These are phyloP conservation scores for Elongisporangium undulatum DNA, from an alignment of 352 stramenopile genomes.

Conservation along the genomic window DNA sequence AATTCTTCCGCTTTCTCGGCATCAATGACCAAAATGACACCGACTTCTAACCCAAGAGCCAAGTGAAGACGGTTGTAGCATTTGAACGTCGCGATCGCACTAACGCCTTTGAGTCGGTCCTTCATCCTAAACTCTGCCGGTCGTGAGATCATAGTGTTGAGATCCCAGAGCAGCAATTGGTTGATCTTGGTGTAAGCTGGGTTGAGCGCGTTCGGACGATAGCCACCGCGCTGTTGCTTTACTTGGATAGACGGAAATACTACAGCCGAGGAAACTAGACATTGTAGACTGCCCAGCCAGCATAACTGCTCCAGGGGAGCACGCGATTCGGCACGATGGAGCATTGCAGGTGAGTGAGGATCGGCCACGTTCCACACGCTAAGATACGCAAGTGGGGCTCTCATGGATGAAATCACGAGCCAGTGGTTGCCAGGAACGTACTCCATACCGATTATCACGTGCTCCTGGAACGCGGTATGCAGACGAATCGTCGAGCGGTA, in stretches of 20 bases:
- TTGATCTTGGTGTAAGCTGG: conserved; percentile 44
- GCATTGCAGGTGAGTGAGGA: conserved; percentile 49
- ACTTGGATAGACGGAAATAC: conserved; percentile 29
- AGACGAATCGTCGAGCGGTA: conserved; percentile 61
- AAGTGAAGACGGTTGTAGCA: conserved; percentile 51
- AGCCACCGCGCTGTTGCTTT: conserved; percentile 9
- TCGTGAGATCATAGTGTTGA: conserved; percentile 17
- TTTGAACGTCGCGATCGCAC: conserved; percentile 32
- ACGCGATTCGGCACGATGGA: conserved; percentile 51
- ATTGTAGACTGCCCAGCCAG: conserved; percentile 49
- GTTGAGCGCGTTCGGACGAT: conserved; percentile 22
- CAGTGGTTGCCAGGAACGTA: conserved; percentile 37
- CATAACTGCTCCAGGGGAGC: conserved; percentile 51
- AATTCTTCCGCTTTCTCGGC: conserved; percentile 41
- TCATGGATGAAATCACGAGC: conserved; percentile 54
- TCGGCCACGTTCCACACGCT: conserved; percentile 57
- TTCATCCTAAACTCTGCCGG: conserved; percentile 12
- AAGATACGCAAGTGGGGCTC: conserved; percentile 29
- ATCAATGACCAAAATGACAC: conserved; percentile 48
- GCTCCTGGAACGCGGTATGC: conserved; percentile 74
- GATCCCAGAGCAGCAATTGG: conserved; percentile 54
- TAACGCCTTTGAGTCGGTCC: conserved; percentile 53
- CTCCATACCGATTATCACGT: conserved; percentile 50
- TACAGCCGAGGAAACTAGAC: conserved; percentile 42
- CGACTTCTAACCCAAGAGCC: conserved; percentile 47